These are phyloP conservation scores for Ceriops zippeliana DNA, from an alignment of 345 rosid species.

Conservation along the genomic window DNA sequence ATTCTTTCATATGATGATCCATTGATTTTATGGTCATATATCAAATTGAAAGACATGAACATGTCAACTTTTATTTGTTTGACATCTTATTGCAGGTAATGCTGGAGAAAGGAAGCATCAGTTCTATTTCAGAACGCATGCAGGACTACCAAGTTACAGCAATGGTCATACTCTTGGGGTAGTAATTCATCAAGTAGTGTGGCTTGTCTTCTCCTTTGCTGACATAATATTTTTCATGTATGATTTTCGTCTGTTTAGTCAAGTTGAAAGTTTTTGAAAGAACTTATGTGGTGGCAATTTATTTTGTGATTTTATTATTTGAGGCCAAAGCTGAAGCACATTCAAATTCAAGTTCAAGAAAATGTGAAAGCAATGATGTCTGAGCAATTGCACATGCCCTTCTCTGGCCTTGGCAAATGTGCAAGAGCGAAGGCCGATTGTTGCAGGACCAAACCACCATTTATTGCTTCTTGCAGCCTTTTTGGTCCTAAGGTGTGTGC, in stretches of 20 bases:
- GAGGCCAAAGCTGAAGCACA: slow-evolving; percentile 66
- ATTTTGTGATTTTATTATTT: slow-evolving; percentile 13
- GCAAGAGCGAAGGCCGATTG: slow-evolving; percentile 24
- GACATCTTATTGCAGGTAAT: slow-evolving; percentile 42
- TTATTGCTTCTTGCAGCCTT: slow-evolving; percentile 75
- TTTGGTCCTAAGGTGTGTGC: slow-evolving; percentile 73
- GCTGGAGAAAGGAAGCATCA: slow-evolving; percentile 54
- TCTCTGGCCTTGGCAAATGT: slow-evolving; percentile 24
- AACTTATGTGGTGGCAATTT: slow-evolving; percentile 2
- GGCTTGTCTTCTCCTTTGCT: background rate
- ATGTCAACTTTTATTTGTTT: background rate
- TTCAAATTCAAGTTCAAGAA: slow-evolving; percentile 67
- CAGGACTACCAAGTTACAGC: slow-evolving; percentile 73
- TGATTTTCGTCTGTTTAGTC: background rate
- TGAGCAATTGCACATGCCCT: slow-evolving; percentile 53
- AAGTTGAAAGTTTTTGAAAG: slow-evolving; percentile 14
- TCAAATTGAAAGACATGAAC: background rate
- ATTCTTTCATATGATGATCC: background rate
- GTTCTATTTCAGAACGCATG: slow-evolving; percentile 56
- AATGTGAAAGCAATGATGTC: slow-evolving; percentile 77
- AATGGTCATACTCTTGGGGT: slow-evolving; percentile 84
- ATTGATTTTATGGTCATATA: background rate
- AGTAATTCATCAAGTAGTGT: slow-evolving; percentile 9
- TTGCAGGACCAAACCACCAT: slow-evolving; percentile 42
- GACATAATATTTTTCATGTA: background rate